phyloP scores from a whole-genome alignment of 495 filamentous ascomycete genomes.

The Immersiella caudata region DNA sequence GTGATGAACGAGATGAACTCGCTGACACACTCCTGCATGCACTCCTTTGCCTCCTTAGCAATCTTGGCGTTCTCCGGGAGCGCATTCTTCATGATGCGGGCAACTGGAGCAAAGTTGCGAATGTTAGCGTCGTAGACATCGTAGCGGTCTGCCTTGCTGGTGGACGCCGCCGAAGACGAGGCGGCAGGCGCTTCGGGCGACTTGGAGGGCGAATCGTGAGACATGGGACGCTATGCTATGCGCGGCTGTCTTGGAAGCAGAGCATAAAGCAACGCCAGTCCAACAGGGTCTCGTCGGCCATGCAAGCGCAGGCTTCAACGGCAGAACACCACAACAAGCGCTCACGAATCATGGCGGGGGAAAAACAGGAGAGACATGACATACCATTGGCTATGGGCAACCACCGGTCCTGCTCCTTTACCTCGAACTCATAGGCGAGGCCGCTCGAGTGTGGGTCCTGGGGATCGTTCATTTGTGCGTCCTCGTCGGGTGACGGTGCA shows the following conservation, averaged over 20 bases:
- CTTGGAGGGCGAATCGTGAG: constrained; percentile 56
- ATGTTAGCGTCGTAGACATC: constrained; percentile 81
- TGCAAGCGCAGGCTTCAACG: constrained; percentile 41
- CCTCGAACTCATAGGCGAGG: constrained; percentile 89
- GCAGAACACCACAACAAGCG: constrained; percentile 34
- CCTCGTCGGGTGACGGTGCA: constrained; percentile 90
- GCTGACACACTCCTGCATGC: constrained; percentile 99
- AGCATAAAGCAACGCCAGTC: constrained; percentile 47
- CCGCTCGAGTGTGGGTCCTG: constrained; percentile 61
- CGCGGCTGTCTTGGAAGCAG: constrained; percentile 51
- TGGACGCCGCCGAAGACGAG: constrained; percentile 26
- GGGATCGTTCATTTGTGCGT: constrained; percentile 62
- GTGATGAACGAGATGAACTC: constrained; percentile 99
- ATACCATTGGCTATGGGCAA: constrained; percentile 99
- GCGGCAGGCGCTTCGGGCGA: constrained; percentile 47
- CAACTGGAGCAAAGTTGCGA: constrained; percentile 87
- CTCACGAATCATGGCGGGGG: constrained; percentile 54
- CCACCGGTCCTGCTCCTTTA: constrained; percentile 99
- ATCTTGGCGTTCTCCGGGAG: constrained; percentile 99
- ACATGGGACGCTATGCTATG: constrained; percentile 49
- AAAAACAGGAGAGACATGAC: constrained; percentile 44
- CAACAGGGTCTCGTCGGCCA: constrained; percentile 37
- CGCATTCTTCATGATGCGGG: constrained; percentile 97
- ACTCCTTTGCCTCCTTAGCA: constrained; percentile 98
- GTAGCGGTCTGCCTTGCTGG: constrained; percentile 51